phyloP scores from a whole-genome alignment of 371 early-diverging fungal genomes.

The Conidiobolus incongruus region DNA sequence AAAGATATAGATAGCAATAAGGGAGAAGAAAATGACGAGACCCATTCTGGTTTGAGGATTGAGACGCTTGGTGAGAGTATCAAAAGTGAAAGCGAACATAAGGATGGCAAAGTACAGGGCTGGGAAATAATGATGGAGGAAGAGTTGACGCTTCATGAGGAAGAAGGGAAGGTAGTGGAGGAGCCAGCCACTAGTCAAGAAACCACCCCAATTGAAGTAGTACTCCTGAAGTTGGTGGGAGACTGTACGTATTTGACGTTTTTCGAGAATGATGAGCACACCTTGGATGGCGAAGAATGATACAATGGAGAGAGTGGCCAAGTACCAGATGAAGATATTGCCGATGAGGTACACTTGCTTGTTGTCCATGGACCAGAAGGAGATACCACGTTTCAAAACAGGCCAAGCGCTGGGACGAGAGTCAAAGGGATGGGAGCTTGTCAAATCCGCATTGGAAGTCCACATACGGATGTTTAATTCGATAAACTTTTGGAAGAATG shows the following conservation, averaged over 20 bases:
- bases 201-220: conserved; percentile 45
- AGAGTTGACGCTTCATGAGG: conserved; percentile 83
- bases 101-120: conserved; percentile 72
- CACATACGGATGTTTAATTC: conserved; percentile 81
- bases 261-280: conserved; percentile 31
- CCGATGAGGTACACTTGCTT: conserved; percentile 82
- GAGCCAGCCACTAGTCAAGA: conserved; percentile 66
- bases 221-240: conserved; percentile 22
- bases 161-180: conserved; percentile 91
- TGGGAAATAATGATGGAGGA: conserved; percentile 95
- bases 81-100: conserved; percentile 34
- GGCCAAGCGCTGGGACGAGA: conserved; percentile 71
- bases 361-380: conserved; percentile 56
- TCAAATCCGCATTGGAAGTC: conserved; percentile 64
- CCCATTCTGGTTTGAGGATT: conserved; percentile 21
- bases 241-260: conserved; percentile 53
- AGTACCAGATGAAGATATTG: conserved; percentile 90
- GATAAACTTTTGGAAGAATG: conserved; percentile 63
- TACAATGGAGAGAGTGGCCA: conserved; percentile 33
- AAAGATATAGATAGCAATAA: conserved; percentile 21
- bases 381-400: conserved; percentile 59
- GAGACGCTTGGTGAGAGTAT: conserved; percentile 41
- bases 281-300: conserved; percentile 30
- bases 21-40: conserved; percentile 18
- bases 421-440: conserved; percentile 72